Evolutionary conservation across 1,284 basidiomycete genomes (phyloP).

Genomic region (Meira nashicola): DNA sequence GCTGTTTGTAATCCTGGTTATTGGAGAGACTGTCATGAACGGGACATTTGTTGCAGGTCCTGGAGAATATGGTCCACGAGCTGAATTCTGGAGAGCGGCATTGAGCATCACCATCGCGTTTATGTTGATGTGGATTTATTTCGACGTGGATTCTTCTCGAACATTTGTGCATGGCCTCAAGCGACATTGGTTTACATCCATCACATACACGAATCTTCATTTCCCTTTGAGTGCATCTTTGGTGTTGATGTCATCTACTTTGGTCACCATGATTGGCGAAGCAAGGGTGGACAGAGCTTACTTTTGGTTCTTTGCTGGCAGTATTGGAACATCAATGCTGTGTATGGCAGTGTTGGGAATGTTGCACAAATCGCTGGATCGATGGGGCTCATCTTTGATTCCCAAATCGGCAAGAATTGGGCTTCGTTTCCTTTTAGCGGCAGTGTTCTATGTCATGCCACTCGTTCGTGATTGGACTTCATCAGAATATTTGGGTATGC

Average conservation of each 20-base stretch:
- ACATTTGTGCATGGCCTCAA: slow-evolving; percentile 50
- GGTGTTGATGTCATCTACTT: slow-evolving; percentile 32
- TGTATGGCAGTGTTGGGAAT: slow-evolving; percentile 39
- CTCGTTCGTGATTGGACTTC: slow-evolving; percentile 26
- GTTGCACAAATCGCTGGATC: slow-evolving; percentile 43
- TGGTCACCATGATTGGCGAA: slow-evolving; percentile 26
- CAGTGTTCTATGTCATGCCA: slow-evolving; percentile 33
- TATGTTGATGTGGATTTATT: slow-evolving; percentile 45
- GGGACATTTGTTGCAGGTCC: slow-evolving; percentile 23
- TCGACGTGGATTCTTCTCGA: slow-evolving; percentile 36
- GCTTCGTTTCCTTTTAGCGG: slow-evolving; percentile 26
- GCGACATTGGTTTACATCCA: slow-evolving; percentile 41
- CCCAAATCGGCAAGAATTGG: slow-evolving; percentile 35
- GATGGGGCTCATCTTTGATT: slow-evolving; percentile 25
- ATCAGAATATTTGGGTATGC: slow-evolving; percentile 27
- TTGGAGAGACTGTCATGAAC: slow-evolving; percentile 15
- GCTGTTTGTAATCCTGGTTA: slow-evolving; percentile 44
- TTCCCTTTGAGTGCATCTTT: slow-evolving; percentile 46
- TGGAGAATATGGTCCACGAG: slow-evolving; percentile 23
- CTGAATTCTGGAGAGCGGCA: slow-evolving; percentile 34
- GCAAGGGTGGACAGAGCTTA: slow-evolving; percentile 23
- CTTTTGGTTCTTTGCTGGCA: slow-evolving; percentile 45
- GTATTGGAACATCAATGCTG: slow-evolving; percentile 22
- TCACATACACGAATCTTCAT: slow-evolving; percentile 46
- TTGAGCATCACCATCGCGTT: slow-evolving; percentile 43